These are phyloP conservation scores for Sporothrix brasiliensis DNA, from an alignment of 2,329 filamentous ascomycete genomes.

Conservation along the genomic window DNA sequence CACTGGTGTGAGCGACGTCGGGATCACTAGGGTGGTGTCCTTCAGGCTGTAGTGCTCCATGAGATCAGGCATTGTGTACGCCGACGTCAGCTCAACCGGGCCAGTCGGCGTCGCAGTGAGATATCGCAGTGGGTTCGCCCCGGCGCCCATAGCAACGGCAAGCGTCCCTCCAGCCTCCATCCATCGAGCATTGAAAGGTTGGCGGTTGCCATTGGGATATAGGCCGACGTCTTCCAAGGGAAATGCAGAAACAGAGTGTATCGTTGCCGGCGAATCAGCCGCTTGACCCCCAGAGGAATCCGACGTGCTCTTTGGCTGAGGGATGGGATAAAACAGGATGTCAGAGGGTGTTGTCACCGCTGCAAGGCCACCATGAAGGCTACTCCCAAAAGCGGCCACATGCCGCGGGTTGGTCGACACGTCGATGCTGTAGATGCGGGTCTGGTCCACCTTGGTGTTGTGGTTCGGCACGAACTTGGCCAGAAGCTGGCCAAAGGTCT, in stretches of 20 bases:
- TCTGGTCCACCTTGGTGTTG: constrained; percentile 56
- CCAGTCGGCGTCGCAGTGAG: constrained; percentile 53
- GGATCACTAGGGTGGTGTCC: constrained; percentile 38
- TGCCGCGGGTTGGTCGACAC: constrained; percentile 15
- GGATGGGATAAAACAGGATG: constrained; percentile 44
- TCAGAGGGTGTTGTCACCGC: constrained; percentile 42
- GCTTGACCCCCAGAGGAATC: constrained; percentile 2
- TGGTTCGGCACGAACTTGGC: constrained; percentile 58
- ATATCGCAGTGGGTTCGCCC: constrained; percentile 50
- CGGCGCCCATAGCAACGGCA: constrained; percentile 51
- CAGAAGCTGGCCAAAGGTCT: constrained; percentile 30
- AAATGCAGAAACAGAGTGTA: constrained; percentile 37
- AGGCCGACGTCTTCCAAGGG: constrained; percentile 35
- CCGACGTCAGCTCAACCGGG: constrained; percentile 43
- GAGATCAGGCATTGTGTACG: constrained; percentile 36
- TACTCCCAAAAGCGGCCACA: constrained; percentile 13
- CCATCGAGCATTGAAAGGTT: constrained; percentile 48
- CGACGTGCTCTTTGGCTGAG: constrained; percentile 26
- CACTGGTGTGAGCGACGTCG: constrained; percentile 53
- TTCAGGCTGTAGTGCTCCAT: constrained; percentile 38
- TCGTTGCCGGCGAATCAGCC: neutral
- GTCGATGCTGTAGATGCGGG: constrained; percentile 45
- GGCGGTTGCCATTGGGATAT: constrained; percentile 32
- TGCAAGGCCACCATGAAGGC: constrained; percentile 36
- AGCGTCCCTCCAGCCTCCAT: constrained; percentile 50